Evolutionary conservation across 2,329 filamentous ascomycete species (phyloP).

Genomic region (Ascochyta lentis): DNA sequence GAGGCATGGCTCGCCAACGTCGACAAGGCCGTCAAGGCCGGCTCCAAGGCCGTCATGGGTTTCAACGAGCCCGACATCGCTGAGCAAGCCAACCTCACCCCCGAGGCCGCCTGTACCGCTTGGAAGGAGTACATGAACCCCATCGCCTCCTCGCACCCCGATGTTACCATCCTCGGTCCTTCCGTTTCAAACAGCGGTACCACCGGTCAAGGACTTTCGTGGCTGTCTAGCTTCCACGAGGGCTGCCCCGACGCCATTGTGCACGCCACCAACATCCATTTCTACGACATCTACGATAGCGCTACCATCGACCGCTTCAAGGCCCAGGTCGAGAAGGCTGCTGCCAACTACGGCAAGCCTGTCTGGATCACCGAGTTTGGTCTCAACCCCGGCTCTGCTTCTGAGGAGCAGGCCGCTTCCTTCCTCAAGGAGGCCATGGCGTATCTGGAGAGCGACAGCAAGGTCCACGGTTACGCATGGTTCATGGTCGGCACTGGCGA

Average conservation of each 20-base stretch:
- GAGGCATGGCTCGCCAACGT: conserved; percentile 51
- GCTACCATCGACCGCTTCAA: conserved; percentile 45
- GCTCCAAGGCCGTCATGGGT: conserved; percentile 46
- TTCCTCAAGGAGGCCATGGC: conserved; percentile 46
- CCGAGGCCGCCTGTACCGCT: conserved; percentile 39
- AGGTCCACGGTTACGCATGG: conserved; percentile 47
- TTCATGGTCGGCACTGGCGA: conserved; percentile 46
- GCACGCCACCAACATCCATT: conserved; percentile 49
- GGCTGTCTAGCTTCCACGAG: conserved; percentile 42
- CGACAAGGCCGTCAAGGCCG: conserved; percentile 40
- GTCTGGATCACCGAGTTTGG: conserved; percentile 51
- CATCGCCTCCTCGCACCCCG: conserved; percentile 34
- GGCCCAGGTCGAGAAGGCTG: conserved; percentile 48
- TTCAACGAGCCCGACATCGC: conserved; percentile 50
- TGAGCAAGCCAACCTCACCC: conserved; percentile 43
- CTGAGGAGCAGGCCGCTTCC: conserved; percentile 34
- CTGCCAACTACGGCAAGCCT: conserved; percentile 34
- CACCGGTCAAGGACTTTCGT: conserved; percentile 37
- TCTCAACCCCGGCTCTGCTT: conserved; percentile 39
- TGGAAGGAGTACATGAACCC: conserved; percentile 46
- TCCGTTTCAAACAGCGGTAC: conserved; percentile 39
- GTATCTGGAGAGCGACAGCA: conserved; percentile 39
- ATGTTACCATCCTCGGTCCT: conserved; percentile 43
- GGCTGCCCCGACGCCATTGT: conserved; percentile 44
- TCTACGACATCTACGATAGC: conserved; percentile 45